Evolutionary conservation across 345 rosid species (phyloP).

Genomic region (sweet orange (Citrus sinensis)): DNA sequence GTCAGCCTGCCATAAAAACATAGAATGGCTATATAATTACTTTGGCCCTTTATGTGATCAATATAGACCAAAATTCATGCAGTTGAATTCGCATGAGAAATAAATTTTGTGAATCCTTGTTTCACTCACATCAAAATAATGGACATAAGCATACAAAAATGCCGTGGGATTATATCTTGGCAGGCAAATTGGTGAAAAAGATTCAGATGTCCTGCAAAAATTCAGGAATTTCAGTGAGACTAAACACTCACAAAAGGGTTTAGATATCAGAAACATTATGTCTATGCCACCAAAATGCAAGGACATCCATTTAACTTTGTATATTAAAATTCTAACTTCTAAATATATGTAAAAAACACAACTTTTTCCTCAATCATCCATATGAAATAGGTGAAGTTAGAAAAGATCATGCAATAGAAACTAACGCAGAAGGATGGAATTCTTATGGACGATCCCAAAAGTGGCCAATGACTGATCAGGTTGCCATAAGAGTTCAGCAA

Average conservation of each 20-base stretch:
- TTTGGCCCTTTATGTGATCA: background rate
- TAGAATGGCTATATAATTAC: constrained; percentile 16
- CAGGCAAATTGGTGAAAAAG: constrained; percentile 96
- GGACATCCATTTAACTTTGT: background rate
- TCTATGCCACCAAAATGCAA: background rate
- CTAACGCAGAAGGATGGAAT: background rate
- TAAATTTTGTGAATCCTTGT: constrained; percentile 4
- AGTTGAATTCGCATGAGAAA: background rate
- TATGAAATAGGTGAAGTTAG: background rate
- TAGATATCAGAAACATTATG: background rate
- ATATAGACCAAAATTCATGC: background rate
- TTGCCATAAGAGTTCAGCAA: background rate
- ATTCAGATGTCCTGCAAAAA: constrained; percentile 89
- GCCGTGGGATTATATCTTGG: constrained; percentile 97
- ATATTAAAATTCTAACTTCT: background rate
- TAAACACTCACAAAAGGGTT: background rate
- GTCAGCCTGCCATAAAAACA: constrained; percentile 59
- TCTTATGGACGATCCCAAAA: background rate
- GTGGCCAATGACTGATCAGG: background rate
- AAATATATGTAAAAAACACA: background rate
- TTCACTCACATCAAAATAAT: constrained; percentile 87
- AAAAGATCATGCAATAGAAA: background rate
- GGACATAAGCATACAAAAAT: constrained; percentile 92
- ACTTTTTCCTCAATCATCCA: background rate
- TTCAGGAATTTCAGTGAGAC: constrained; percentile 13